A percentile compares a stretch with the other conserved stretches of the same genome.
phyloP scores from a whole-genome alignment of 306 rosid species.

The Leucaena leucocephala region DNA sequence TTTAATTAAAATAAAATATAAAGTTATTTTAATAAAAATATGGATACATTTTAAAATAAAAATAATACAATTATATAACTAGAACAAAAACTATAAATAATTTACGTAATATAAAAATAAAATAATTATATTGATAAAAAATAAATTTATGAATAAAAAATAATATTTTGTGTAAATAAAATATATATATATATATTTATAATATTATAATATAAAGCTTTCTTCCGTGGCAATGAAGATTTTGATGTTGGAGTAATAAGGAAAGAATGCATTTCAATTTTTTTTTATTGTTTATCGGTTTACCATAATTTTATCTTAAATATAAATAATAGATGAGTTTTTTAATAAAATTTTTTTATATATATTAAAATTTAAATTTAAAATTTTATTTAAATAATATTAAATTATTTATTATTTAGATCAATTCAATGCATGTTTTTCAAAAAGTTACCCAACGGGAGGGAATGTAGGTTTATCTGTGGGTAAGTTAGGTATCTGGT shows the following conservation, averaged over 20 bases:
- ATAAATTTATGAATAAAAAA: background rate
- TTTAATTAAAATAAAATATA: too few relatives aligned
- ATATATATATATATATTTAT: background rate
- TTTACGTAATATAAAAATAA: background rate
- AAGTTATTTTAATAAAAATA: too few relatives aligned
- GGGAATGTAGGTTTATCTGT: background rate
- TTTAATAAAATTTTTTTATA: too few relatives aligned
- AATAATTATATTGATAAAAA: too few relatives aligned
- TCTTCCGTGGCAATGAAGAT: background rate
- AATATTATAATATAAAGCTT: background rate
- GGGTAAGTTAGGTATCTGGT: constrained; percentile 6
- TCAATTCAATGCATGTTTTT: too few relatives aligned
- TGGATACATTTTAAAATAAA: background rate
- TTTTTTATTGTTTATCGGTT: too few relatives aligned
- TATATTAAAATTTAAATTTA: too few relatives aligned
- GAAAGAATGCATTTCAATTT: too few relatives aligned
- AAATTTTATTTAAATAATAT: too few relatives aligned
- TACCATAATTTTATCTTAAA: too few relatives aligned
- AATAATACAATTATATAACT: background rate
- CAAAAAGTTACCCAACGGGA: background rate
- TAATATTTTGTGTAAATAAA: background rate
- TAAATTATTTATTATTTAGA: too few relatives aligned
- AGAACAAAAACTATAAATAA: background rate
- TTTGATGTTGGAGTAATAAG: background rate
- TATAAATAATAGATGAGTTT: too few relatives aligned